Base-by-base conservation (phyloP, 2,329 filamentous ascomycete species). In the Ophioceras dolichostomum region DNA sequence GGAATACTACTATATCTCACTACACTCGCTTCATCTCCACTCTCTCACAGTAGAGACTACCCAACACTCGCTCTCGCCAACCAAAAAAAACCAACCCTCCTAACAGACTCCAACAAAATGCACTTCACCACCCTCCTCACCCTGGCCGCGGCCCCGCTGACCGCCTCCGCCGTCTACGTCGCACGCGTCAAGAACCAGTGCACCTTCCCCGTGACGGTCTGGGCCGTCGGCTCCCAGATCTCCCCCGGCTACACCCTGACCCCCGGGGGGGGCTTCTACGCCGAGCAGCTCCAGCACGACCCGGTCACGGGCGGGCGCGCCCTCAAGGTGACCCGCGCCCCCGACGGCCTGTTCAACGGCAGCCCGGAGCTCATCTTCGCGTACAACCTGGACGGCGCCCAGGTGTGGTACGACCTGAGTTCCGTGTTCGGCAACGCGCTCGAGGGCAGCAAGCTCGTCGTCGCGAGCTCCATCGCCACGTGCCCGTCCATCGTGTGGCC, bases 371-470 rank as follows among this genome's bases (percentile, higher is more conserved):
- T 54, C 45, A 51, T 55, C 42, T 61, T 57, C 33, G 59, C 60
- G 26, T 61, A 59, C 46, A 61, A 45, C 47, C 53, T 63, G 22
- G 53, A 58, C 35, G 46, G 45, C 37, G 41, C 29, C 36, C 42
- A 41, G 5, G 40, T 64, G 36, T 64, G 55, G 55, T 63, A 62
- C 40, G 61, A 63, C 41, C 46, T 64, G 18, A 56, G 49, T 46
- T 51, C 54, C 41, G 54, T 61, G 13, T 63, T 62, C 34, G 61
- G 61, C n/a, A 52, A 61, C 38, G 45, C 53, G 4, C 61, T 64
- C 18, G 37, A 34, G 10, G 57, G 58, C 7, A 41, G 48, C 33
- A 58, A 54, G 47, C 17, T 63, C 8, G 48, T 52, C 10, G 44
- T 45, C 10, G 37, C 39, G 6, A 57, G 55, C 40, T 45, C 45